These are phyloP conservation scores for Lasiodiplodia gonubiensis DNA, from an alignment of 2,329 filamentous ascomycete genomes.

Conservation along the genomic window DNA sequence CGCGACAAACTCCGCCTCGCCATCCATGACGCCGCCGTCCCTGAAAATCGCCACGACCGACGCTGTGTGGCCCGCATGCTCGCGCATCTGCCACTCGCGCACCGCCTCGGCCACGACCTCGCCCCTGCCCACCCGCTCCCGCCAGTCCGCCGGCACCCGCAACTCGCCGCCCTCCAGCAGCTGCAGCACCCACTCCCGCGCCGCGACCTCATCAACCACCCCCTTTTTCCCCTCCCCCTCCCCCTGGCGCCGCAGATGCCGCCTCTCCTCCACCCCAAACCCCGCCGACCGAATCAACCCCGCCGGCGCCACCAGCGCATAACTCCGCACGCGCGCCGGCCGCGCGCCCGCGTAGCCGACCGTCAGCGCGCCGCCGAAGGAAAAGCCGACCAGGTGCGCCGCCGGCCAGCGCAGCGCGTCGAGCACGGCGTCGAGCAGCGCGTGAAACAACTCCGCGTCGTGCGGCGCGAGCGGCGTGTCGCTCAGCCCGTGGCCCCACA, in stretches of 20 bases:
- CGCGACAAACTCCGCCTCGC: slow-evolving; percentile 41
- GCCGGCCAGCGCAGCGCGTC: slow-evolving; percentile 49
- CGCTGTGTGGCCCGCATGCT: slow-evolving; percentile 54
- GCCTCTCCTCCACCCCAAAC: not conserved
- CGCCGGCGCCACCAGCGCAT: slow-evolving; percentile 55
- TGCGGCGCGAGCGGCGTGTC: slow-evolving; percentile 55
- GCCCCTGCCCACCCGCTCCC: slow-evolving; percentile 47
- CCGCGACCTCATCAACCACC: slow-evolving; percentile 40
- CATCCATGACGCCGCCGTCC: slow-evolving; percentile 53
- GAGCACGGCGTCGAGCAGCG: slow-evolving; percentile 49
- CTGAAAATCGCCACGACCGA: slow-evolving; percentile 56
- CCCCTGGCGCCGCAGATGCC: slow-evolving; percentile 32
- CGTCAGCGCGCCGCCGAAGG: slow-evolving; percentile 54
- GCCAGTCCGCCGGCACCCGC: slow-evolving; percentile 53
- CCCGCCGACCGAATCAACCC: slow-evolving; percentile 46
- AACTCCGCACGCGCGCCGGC: slow-evolving; percentile 40
- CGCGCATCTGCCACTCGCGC: slow-evolving; percentile 54
- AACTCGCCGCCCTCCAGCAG: slow-evolving; percentile 54
- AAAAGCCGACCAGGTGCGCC: slow-evolving; percentile 57
- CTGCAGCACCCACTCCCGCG: slow-evolving; percentile 45
- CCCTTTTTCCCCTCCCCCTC: not conserved
- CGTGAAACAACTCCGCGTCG: slow-evolving; percentile 50
- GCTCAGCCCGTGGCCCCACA: slow-evolving; percentile 61
- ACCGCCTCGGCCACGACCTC: slow-evolving; percentile 57
- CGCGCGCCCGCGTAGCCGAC: slow-evolving; percentile 47